phyloP scores from a whole-genome alignment of 768 basidiomycete genomes.

The Erythrobasidium yunnanense region DNA sequence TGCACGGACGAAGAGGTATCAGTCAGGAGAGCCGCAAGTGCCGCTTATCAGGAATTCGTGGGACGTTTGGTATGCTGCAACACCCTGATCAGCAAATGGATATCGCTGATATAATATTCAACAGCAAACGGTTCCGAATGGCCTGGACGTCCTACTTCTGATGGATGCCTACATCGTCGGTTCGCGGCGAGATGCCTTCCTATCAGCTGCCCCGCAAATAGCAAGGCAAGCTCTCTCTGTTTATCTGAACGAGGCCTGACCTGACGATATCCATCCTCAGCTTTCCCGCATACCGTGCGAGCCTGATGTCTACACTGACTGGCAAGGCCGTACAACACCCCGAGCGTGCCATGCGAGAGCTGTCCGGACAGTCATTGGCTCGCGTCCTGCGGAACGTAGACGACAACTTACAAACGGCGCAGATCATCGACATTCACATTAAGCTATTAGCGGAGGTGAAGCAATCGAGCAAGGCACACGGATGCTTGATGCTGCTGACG shows the following conservation, averaged over 20 bases:
- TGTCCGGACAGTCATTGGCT: background rate
- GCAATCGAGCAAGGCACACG: background rate
- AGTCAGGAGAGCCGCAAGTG: slow-evolving; percentile 88
- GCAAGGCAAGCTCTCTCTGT: slow-evolving; percentile 51
- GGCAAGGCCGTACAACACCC: background rate
- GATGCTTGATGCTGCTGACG: background rate
- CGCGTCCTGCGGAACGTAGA: background rate
- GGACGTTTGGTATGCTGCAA: slow-evolving; percentile 64
- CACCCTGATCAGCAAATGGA: too few relatives aligned
- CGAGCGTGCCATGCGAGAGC: background rate
- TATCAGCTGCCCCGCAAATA: slow-evolving; percentile 73
- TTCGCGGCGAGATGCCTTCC: slow-evolving; percentile 67
- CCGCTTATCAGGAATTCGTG: slow-evolving; percentile 93
- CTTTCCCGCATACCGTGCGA: background rate
- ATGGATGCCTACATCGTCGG: slow-evolving; percentile 94
- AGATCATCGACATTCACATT: background rate
- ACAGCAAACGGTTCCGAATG: slow-evolving; percentile 80
- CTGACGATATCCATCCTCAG: background rate
- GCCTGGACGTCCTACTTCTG: slow-evolving; percentile 80
- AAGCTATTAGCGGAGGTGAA: background rate
- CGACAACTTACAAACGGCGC: background rate
- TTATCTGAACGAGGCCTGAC: slow-evolving; percentile 40
- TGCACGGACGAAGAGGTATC: slow-evolving; percentile 88
- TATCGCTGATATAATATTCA: background rate
- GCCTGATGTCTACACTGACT: background rate